Percentiles rank a stretch among this genome's conserved stretches.
Conservation (phyloP, 2,329 filamentous ascomycete genomes). For the Monosporascus sp. region DNA sequence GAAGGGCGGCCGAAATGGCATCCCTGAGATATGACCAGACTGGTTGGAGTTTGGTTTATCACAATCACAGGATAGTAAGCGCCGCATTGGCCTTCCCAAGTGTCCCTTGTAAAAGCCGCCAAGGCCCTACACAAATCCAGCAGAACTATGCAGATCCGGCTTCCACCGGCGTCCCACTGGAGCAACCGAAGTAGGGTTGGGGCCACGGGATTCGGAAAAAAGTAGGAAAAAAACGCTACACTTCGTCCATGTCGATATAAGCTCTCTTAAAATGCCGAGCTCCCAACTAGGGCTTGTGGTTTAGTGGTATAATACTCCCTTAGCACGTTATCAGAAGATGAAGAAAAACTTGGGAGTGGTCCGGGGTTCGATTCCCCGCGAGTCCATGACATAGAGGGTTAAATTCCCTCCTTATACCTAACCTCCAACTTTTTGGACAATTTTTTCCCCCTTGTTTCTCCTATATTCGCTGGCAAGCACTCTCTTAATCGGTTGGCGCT, state of each 20-base stretch:
- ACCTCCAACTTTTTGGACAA: background rate
- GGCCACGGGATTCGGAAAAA: background rate
- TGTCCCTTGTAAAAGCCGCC: too few species aligned
- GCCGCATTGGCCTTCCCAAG: too few species aligned
- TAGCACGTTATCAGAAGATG: constrained; percentile 33
- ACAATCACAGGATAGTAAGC: too few species aligned
- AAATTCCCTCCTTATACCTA: constrained; percentile 13
- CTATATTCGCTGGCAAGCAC: background rate
- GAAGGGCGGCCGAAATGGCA: too few species aligned
- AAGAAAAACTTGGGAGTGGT: constrained; percentile 31
- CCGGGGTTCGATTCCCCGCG: constrained; percentile 43
- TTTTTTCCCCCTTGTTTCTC: background rate
- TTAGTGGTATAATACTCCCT: constrained; percentile 43
- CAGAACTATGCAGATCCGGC: too few species aligned
- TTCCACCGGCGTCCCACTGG: too few species aligned
- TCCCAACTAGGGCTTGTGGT: constrained; percentile 31
- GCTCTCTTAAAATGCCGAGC: background rate
- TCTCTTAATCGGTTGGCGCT: too few species aligned
- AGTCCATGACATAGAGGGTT: constrained; percentile 29
- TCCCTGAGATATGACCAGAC: too few species aligned
- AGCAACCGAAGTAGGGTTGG: background rate
- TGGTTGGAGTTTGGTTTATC: too few species aligned
- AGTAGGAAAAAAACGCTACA: too few species aligned
- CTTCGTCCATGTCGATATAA: background rate
- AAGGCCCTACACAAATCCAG: too few species aligned